Base-by-base conservation (phyloP, 192 early-diverging fungal genomes). In the Entophlyctis luteolus region DNA sequence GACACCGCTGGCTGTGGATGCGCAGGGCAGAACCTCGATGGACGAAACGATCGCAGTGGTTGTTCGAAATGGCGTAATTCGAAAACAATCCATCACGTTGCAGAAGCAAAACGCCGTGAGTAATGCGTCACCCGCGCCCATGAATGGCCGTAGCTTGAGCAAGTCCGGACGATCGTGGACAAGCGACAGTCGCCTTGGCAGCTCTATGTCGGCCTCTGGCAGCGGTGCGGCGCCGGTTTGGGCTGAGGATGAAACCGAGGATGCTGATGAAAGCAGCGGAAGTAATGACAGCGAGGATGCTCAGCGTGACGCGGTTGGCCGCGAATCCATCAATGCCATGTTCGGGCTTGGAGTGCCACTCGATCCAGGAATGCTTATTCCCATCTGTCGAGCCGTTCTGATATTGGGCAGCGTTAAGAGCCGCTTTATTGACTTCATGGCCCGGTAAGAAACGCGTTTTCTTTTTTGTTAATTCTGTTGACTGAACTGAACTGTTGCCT, bases 341-440 rank as follows among this genome's bases (percentile, higher is more conserved):
- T 18, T 63, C 32, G 62, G 62, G 23, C 29, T 63, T 8, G 14
- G 23, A 25, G 48, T 63, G 29, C 62, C 62, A 12, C 20, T 63
- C 16, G 62, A 63, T 50, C 20, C 48, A 27, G 62, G 62, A 31
- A 63, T 63, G 62, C 25, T 63, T 14, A 63, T 63, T 63, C 62
- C 62, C 42, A 27, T 63, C 1, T 63, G 45, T 16, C 20, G 62
- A 3, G 62, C 62, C 18, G 31, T 63, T 32, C n/a, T 63, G 45
- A 63, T 63, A 20, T 12, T 63, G 29, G 35, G 35, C 23, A 63
- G 62, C 32, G 62, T 63, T 27, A n/a, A 42, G n/a, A 46, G 38
- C 16, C n/a, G 62, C 29, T 36, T 63, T 32, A 8, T 63, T 0
- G 62, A 63, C 32, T 63, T 63, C 32, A 48, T 63, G 45, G 25